Evolutionary conservation across 768 basidiomycete genomes (phyloP), one percentile per base, ranked within the genome.

Genomic region (Leccinum subgranulosum): DNA sequence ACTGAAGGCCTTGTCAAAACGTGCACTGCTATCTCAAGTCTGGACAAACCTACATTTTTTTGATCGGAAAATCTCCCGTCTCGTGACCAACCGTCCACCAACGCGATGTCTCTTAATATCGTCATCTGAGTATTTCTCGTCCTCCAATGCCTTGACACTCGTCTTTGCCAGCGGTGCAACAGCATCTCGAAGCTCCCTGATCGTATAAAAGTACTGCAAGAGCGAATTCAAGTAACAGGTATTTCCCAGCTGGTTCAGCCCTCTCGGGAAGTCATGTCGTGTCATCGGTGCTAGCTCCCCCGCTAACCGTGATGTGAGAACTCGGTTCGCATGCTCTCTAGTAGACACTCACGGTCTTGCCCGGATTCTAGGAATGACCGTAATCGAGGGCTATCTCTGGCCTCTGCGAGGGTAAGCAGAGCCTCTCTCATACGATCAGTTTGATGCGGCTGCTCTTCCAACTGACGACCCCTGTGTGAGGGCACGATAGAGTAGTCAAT

Each of bases 141-240:
- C 85, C 36, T 84, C 86, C 14, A 86, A 57, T 0, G 77, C 65
- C 63, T 86, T 87, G 55, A 79, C 55, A 49, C 81, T 82, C 39
- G 79, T 67, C 56, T 82, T 79, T 25, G 79, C 80, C 76, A 86
- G 78, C 19, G 80, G 83, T 29, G 75, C 75, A 9, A 96, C 84
- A 6, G 89, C 86, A 19, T 87, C 85, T 31, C 94, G 82, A 27
- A 97, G 81, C 34, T 94, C 91, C 67, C 84, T 89, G 72, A 97
- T 93, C n/a, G 94, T 96, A 70, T 94, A 96, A 70, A 97, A 95
- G 70, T 96, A 97, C 88, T 96, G 68, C 45, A 66, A 56, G 33
- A 90, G 76, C 36, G 88, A 93, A 67, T 92, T 94, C 49, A 91
- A 76, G 66, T 92, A 93, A 66, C 92, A 93, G 0, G 92, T 94